A percentile compares a stretch with the other conserved stretches of the same genome.
These are phyloP conservation scores for Aspergillus bombycis DNA, from an alignment of 2,329 filamentous ascomycete species.

Conservation along the genomic window DNA sequence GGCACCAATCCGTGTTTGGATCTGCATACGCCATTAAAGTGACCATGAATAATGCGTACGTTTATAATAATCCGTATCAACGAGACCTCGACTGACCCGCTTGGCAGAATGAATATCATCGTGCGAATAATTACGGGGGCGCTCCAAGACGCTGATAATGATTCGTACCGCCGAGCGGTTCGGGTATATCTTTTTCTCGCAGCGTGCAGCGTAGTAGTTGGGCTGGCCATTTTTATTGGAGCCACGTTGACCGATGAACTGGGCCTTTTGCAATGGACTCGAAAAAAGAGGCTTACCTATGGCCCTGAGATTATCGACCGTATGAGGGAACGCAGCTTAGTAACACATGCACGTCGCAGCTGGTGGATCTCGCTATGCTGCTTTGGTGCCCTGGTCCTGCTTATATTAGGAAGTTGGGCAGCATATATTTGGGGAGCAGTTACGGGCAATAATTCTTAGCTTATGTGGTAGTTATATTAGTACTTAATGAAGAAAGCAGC, in stretches of 20 bases:
- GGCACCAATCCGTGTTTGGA: conserved; percentile 63
- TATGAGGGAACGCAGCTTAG: conserved; percentile 48
- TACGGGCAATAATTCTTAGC: conserved; percentile 52
- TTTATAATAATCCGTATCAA: not conserved
- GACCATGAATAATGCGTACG: conserved; percentile 61
- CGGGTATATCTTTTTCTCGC: conserved; percentile 61
- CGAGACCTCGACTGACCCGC: not conserved
- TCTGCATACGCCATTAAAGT: conserved; percentile 64
- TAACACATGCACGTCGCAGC: conserved; percentile 42
- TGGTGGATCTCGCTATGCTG: conserved; percentile 46
- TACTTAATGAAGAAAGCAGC: no score
- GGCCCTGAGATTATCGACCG: conserved; percentile 49
- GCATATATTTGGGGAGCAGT: conserved; percentile 65
- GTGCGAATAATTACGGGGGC: conserved; percentile 60
- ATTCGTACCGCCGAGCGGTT: conserved; percentile 60
- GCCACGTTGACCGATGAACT: conserved; percentile 49
- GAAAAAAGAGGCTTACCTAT: conserved; percentile 54
- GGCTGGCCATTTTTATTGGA: conserved; percentile 42
- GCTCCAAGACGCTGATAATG: conserved; percentile 61
- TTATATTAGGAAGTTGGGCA: conserved; percentile 53
- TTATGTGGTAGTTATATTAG: not conserved
- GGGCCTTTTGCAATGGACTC: conserved; percentile 60
- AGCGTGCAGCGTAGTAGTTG: conserved; percentile 53
- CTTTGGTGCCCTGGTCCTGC: conserved; percentile 48
- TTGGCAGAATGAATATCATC: conserved; percentile 60